phyloP scores from a whole-genome alignment of 495 filamentous ascomycete genomes.

The Penicillium lividum region DNA sequence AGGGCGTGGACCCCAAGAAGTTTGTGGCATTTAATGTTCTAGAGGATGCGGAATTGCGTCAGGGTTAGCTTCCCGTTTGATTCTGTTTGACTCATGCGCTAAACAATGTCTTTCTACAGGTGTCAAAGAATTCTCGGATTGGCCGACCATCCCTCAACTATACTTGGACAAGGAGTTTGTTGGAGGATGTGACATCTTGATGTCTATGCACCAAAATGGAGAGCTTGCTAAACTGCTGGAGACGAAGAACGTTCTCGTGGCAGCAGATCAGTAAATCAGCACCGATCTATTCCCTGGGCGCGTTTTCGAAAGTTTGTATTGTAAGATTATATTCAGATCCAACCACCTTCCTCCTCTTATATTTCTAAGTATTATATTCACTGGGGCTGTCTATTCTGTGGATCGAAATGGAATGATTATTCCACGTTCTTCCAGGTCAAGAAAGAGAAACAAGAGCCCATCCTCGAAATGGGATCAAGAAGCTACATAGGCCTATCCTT shows the following conservation, averaged over 20 bases:
- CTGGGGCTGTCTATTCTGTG: not conserved
- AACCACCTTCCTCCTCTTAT: not conserved
- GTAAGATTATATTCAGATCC: conserved; percentile 19
- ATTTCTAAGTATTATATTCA: not conserved
- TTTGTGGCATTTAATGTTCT: conserved; percentile 97
- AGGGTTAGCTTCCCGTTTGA: conserved; percentile 58
- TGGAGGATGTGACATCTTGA: conserved; percentile 94
- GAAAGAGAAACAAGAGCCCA: not conserved
- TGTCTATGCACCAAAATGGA: conserved; percentile 97
- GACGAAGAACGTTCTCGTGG: conserved; percentile 79
- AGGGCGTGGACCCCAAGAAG: conserved; percentile 95
- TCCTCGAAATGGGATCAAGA: not conserved
- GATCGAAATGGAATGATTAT: too few species aligned
- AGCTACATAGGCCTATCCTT: not conserved
- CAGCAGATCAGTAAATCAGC: conserved; percentile 43
- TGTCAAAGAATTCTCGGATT: conserved; percentile 98
- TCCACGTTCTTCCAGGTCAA: not conserved
- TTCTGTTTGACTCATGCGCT: not conserved
- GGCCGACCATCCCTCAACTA: conserved; percentile 97
- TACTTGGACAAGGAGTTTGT: conserved; percentile 96
- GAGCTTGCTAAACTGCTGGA: conserved; percentile 89
- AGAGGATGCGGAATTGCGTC: conserved; percentile 81
- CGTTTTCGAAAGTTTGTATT: conserved; percentile 7
- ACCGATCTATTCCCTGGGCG: not conserved
- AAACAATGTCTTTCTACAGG: conserved; percentile 50